Percentiles rank a stretch among this genome's conserved stretches.
phyloP scores from a whole-genome alignment of 2,329 filamentous ascomycete genomes.

The Fonsecaea erecta region DNA sequence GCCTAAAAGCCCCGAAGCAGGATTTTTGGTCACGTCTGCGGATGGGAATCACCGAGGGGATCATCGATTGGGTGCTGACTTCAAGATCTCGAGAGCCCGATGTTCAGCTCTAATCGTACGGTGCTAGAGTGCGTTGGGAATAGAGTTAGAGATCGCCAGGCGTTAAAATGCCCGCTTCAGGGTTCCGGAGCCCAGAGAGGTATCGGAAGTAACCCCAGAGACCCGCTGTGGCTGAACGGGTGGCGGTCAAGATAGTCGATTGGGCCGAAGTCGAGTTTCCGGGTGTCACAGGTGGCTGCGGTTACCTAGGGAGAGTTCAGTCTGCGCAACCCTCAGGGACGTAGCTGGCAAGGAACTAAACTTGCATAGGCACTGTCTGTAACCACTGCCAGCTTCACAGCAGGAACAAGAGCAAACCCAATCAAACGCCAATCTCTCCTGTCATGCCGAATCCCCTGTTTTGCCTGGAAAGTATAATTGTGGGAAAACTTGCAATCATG shows the following conservation, averaged over 20 bases:
- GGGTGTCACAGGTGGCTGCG: constrained; percentile 8
- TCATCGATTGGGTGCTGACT: constrained; percentile 18
- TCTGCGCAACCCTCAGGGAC: not conserved
- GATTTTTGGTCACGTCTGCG: constrained; percentile 9
- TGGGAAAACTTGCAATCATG: constrained; percentile 7
- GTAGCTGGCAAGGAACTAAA: not conserved
- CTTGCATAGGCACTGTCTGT: not conserved
- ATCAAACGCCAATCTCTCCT: not conserved
- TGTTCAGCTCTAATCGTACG: constrained; percentile 24
- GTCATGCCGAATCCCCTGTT: not conserved
- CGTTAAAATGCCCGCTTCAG: constrained; percentile 2
- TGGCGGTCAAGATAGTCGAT: not conserved
- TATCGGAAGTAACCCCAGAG: not conserved
- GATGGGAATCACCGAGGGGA: not conserved
- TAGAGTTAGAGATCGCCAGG: constrained; percentile 13
- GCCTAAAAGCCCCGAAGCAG: constrained; percentile 13
- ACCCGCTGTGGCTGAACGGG: constrained; percentile 13
- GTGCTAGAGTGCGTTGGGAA: constrained; percentile 12
- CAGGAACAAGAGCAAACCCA: not conserved
- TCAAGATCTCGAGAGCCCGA: constrained; percentile 4
- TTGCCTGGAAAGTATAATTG: constrained; percentile 2
- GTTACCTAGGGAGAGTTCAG: not conserved
- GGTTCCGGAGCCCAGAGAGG: not conserved
- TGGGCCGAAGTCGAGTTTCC: not conserved
- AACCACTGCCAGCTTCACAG: not conserved